Conservation (phyloP, 129 eudicot species). For the Erigeron canadensis region DNA sequence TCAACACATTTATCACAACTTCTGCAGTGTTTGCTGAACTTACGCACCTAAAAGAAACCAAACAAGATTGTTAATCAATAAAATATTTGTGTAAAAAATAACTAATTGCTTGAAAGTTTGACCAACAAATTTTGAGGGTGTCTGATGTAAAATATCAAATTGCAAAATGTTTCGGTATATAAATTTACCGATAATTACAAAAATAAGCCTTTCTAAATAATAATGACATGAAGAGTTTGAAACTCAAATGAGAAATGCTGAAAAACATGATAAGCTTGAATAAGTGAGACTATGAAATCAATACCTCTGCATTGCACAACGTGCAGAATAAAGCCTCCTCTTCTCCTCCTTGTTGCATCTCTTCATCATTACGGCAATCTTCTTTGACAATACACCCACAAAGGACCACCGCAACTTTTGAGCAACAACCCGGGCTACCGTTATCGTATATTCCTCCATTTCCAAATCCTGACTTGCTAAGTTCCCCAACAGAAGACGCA, state of each 20-base stretch:
- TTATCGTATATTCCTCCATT: constrained; percentile 46
- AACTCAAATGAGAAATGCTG: background rate
- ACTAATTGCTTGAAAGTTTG: background rate
- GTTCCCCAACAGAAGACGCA: constrained; percentile 58
- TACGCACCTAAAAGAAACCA: constrained; percentile 67
- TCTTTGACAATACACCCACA: constrained; percentile 67
- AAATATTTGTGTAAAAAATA: too few relatives aligned
- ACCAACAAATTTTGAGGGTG: background rate
- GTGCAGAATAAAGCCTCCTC: constrained; percentile 93
- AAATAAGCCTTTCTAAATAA: background rate
- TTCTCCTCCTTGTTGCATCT: constrained; percentile 63
- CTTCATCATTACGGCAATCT: constrained; percentile 83
- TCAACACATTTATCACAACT: constrained; percentile 99
- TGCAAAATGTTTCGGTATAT: background rate
- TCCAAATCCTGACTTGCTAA: constrained; percentile 42
- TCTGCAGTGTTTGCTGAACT: constrained; percentile 98
- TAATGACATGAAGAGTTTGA: background rate
- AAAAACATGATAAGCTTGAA: background rate
- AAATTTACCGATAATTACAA: background rate
- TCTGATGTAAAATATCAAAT: background rate
- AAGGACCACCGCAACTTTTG: constrained; percentile 55
- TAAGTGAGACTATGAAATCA: background rate
- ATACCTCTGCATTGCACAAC: constrained; percentile 90
- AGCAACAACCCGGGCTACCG: constrained; percentile 43
- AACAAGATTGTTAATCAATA: background rate